phyloP scores from a whole-genome alignment of 306 rosid species.

The Hippophae gyantsensis region DNA sequence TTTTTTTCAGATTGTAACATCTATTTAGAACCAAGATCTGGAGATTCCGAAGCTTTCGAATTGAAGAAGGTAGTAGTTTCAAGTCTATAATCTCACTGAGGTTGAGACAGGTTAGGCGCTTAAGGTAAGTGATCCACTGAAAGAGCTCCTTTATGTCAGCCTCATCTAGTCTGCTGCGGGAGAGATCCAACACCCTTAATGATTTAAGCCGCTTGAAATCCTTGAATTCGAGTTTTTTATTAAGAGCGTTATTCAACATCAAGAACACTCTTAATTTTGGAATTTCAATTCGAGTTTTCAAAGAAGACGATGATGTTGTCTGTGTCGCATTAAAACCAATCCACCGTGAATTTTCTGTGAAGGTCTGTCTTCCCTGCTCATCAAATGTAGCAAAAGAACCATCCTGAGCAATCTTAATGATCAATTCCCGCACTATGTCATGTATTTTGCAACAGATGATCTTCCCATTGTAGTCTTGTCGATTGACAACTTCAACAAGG shows the following conservation, averaged over 20 bases:
- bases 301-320: not conserved
- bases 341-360: not conserved
- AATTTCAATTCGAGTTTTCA: not conserved
- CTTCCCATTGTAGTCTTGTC: conserved; percentile 11
- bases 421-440: conserved; percentile 13
- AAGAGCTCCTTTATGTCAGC: not conserved
- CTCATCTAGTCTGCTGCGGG: not conserved
- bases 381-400: conserved; percentile 11
- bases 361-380: conserved; percentile 3
- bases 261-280: conserved; percentile 7
- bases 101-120: conserved; percentile 11
- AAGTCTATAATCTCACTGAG: not conserved
- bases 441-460: conserved; percentile 16
- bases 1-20: conserved; percentile 2
- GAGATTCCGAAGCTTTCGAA: conserved; percentile 5
- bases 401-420: conserved; percentile 7
- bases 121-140: conserved; percentile 5
- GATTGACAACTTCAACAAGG: conserved; percentile 6
- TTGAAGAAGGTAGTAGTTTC: conserved; percentile 7
- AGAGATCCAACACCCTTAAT: conserved; percentile 14
- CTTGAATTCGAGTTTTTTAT: not conserved
- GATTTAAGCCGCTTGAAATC: not conserved
- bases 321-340: conserved; percentile 8
- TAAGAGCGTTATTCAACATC: not conserved
- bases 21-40: conserved; percentile 4